These are phyloP conservation scores for Deinandra increscens DNA, from an alignment of 129 eudicot genomes.

Conservation along the genomic window DNA sequence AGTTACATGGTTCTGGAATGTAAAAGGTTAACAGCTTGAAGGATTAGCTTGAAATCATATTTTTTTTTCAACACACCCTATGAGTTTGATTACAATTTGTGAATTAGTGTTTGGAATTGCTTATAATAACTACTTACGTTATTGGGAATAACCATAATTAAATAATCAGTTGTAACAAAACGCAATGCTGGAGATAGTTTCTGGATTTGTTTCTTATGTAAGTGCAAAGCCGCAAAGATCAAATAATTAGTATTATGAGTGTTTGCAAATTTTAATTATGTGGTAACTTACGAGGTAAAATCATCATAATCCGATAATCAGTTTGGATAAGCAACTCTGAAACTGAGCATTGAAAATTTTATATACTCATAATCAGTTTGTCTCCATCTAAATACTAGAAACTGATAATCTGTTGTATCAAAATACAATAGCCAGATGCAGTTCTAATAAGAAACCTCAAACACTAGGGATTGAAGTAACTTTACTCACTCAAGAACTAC, in stretches of 20 bases:
- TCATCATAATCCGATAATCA: not conserved
- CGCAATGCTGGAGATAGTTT: not conserved
- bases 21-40: not conserved
- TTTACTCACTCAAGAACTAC: not conserved
- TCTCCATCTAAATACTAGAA: not conserved
- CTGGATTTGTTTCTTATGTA: not conserved
- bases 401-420: not conserved
- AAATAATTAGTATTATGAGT: not conserved
- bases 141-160: not conserved
- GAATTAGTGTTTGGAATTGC: not conserved
- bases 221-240: not conserved
- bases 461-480: not conserved
- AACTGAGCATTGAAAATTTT: not conserved
- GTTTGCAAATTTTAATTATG: not conserved
- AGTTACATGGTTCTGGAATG: not conserved
- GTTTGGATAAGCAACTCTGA: slow-evolving; percentile 1
- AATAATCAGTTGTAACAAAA: slow-evolving; percentile 9
- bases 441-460: not conserved
- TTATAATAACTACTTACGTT: slow-evolving; percentile 14
- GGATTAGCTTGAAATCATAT: not conserved
- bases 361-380: not conserved
- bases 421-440: not conserved
- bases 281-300: too few relatives aligned
- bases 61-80: not conserved
- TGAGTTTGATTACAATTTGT: not conserved